Evolutionary conservation across 768 basidiomycete species (phyloP).

Genomic region (Suillus brevipes): DNA sequence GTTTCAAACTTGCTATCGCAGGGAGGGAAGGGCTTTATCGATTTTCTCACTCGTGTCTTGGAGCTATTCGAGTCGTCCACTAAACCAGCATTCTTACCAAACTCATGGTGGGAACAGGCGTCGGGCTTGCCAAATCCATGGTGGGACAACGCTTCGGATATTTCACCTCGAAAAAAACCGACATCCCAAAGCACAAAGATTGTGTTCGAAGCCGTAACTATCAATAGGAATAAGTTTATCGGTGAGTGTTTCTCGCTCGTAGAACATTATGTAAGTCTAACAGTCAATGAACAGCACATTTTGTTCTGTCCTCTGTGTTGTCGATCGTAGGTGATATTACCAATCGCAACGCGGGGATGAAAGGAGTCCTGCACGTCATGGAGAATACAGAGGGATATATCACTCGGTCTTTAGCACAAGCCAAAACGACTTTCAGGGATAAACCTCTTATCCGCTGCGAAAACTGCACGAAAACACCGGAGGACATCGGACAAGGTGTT

Average conservation of each 20-base stretch:
- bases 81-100: slow-evolving; percentile 1
- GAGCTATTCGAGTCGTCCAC: slow-evolving; percentile 5
- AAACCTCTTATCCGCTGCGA: slow-evolving; percentile 22
- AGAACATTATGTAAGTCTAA: not conserved
- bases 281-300: slow-evolving; percentile 8
- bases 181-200: slow-evolving; percentile 1
- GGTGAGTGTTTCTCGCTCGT: slow-evolving; percentile 6
- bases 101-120: slow-evolving; percentile 5
- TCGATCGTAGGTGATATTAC: slow-evolving; percentile 7
- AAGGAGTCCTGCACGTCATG: slow-evolving; percentile 6
- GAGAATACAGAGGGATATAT: slow-evolving; percentile 5
- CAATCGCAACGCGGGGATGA: slow-evolving; percentile 1
- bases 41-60: slow-evolving; percentile 6
- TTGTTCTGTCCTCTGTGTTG: slow-evolving; percentile 2
- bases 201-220: slow-evolving; percentile 13
- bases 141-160: slow-evolving; percentile 8
- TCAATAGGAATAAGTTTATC: slow-evolving; percentile 22
- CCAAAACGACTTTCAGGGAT: slow-evolving; percentile 4
- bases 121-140: slow-evolving; percentile 16
- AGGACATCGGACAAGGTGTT: slow-evolving; percentile 15
- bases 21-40: slow-evolving; percentile 9
- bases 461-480: slow-evolving; percentile 20
- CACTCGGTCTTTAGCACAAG: not conserved
- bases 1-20: slow-evolving; percentile 11
- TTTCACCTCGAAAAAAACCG: slow-evolving; percentile 1